Conservation (phyloP, 2,329 filamentous ascomycete species). For the Alternaria tenuissima region DNA sequence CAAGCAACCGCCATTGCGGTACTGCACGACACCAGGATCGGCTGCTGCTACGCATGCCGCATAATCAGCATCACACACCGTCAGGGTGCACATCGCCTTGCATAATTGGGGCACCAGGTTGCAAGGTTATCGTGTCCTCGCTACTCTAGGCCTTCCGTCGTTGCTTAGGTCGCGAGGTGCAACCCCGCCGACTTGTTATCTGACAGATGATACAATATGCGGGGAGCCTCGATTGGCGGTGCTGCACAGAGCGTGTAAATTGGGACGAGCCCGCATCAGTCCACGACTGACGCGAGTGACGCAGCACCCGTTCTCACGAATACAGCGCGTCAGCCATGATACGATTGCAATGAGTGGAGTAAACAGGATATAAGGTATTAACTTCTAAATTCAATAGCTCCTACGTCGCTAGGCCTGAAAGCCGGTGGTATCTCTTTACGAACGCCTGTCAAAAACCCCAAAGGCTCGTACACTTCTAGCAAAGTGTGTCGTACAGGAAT, state of each 20-base stretch:
- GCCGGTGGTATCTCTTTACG: slow-evolving; percentile 38
- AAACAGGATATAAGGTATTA: slow-evolving; percentile 1
- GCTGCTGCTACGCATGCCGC: slow-evolving; percentile 21
- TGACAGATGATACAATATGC: slow-evolving; percentile 29
- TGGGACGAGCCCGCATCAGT: slow-evolving; percentile 26
- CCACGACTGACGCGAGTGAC: slow-evolving; percentile 17
- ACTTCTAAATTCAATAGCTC: slow-evolving; percentile 23
- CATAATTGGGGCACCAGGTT: slow-evolving; percentile 14
- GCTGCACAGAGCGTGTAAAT: slow-evolving; percentile 8
- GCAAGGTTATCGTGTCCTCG: slow-evolving; percentile 28
- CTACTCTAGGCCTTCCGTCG: slow-evolving; percentile 29
- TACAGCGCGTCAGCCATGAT: background rate
- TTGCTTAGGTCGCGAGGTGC: slow-evolving; percentile 17
- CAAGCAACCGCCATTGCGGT: slow-evolving; percentile 23
- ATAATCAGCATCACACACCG: slow-evolving; percentile 26
- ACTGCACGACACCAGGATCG: slow-evolving; percentile 18
- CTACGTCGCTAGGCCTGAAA: slow-evolving; percentile 32
- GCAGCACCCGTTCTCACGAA: background rate
- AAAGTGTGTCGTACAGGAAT: slow-evolving; percentile 41
- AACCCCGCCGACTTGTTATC: slow-evolving; percentile 22
- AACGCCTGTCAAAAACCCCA: slow-evolving; percentile 27
- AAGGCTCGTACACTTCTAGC: slow-evolving; percentile 38
- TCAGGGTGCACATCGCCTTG: slow-evolving; percentile 20
- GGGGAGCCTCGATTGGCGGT: slow-evolving; percentile 4
- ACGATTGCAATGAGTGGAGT: background rate